Conservation (phyloP, 2,329 filamentous ascomycete species). For the Neofusicoccum kwambonambiense region DNA sequence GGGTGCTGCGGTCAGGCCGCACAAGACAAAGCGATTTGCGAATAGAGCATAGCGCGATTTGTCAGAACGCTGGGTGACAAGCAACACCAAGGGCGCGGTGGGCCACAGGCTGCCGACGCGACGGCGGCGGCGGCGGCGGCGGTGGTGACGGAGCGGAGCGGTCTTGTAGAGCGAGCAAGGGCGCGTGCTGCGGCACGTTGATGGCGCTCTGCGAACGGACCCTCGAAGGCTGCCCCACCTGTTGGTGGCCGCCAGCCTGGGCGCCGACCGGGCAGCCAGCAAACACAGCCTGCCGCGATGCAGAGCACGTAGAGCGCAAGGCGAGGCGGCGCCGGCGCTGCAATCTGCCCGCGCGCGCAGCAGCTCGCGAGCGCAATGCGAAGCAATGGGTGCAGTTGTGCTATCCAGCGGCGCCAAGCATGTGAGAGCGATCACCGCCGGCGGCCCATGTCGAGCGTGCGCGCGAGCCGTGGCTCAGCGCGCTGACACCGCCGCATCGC, state of each 20-base stretch:
- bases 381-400: not conserved
- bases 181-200: constrained; percentile 1
- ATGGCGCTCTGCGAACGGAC: not conserved
- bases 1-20: constrained; percentile 5
- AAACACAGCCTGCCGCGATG: not conserved
- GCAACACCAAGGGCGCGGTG: not conserved
- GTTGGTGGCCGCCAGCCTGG: not conserved
- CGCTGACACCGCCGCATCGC: constrained; percentile 14
- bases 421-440: constrained; percentile 11
- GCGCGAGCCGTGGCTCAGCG: constrained; percentile 11
- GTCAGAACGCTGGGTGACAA: not conserved
- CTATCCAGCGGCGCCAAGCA: not conserved
- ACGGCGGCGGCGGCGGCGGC: not conserved
- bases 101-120: not conserved
- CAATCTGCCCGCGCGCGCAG: not conserved
- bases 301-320: not conserved
- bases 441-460: not conserved
- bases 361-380: not conserved
- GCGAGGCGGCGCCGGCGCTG: not conserved
- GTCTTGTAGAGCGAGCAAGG: not conserved
- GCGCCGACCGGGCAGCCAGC: not conserved
- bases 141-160: not conserved
- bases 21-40: constrained; percentile 3
- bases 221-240: not conserved
- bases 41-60: not conserved